Percentiles rank a stretch among this genome's conserved stretches.
Conservation (phyloP, 176 grass and related monocot genomes). For the Hsuehochloa calcarea region DNA sequence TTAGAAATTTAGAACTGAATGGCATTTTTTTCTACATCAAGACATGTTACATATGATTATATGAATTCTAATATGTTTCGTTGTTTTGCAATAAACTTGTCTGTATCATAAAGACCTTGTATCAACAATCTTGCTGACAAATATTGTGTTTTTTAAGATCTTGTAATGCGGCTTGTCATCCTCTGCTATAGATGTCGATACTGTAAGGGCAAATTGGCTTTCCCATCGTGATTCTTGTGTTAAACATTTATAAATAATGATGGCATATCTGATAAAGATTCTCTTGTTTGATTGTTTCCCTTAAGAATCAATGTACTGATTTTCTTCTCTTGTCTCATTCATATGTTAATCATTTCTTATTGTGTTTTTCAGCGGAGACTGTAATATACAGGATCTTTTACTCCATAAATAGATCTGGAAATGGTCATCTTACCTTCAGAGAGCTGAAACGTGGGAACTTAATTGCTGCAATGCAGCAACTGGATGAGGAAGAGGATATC, state of each 20-base stretch:
- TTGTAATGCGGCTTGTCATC: background rate
- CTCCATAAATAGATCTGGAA: conserved; percentile 96
- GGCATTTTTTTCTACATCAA: background rate
- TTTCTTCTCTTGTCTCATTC: background rate
- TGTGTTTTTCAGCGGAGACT: conserved; percentile 78
- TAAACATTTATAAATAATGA: background rate
- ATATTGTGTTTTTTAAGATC: background rate
- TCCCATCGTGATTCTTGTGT: background rate
- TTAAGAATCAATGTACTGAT: background rate
- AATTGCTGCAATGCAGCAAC: conserved; percentile 92
- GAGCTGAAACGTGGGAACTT: conserved; percentile 97
- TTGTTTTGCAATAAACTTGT: background rate
- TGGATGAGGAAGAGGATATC: conserved; percentile 99
- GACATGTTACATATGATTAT: background rate
- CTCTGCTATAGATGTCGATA: background rate
- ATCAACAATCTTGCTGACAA: background rate
- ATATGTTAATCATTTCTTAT: conserved; percentile 28
- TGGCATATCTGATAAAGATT: background rate
- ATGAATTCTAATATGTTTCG: background rate
- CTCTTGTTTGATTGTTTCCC: background rate
- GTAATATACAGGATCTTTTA: conserved; percentile 99
- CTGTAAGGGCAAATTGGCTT: background rate
- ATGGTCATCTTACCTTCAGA: conserved; percentile 85
- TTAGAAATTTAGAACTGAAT: conserved; percentile 17
- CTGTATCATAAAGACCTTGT: background rate